phyloP scores from a whole-genome alignment of 805 yeast genomes.

The Starmera pachycereana region DNA sequence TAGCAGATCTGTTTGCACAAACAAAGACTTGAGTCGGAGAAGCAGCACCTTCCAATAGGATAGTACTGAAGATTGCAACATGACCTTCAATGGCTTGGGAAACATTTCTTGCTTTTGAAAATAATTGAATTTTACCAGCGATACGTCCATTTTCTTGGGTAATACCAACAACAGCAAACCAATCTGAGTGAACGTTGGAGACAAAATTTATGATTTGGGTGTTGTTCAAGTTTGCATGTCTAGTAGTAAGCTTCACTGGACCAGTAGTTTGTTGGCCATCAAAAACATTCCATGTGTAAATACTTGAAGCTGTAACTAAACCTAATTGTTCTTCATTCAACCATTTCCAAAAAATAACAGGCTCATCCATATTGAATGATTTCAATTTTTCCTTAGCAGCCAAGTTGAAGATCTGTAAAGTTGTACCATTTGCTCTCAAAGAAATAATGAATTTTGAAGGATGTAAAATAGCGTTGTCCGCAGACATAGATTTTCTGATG shows the following conservation, averaged over 20 bases:
- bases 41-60: constrained; percentile 65
- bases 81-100: constrained; percentile 98
- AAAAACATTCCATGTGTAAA: constrained; percentile 76
- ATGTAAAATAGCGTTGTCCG: constrained; percentile 96
- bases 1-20: constrained; percentile 81
- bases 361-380: constrained; percentile 76
- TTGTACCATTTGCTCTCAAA: constrained; percentile 91
- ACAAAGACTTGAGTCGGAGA: constrained; percentile 74
- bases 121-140: constrained; percentile 93
- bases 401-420: constrained; percentile 88
- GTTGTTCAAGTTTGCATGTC: constrained; percentile 70
- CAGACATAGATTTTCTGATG: constrained; percentile 88
- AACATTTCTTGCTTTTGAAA: constrained; percentile 76
- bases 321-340: constrained; percentile 64
- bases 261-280: constrained; percentile 68
- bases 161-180: constrained; percentile 95
- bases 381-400: constrained; percentile 82
- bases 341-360: constrained; percentile 96
- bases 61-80: constrained; percentile 79
- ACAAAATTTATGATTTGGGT: constrained; percentile 88
- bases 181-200: constrained; percentile 66
- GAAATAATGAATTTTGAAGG: constrained; percentile 85
- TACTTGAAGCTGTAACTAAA: constrained; percentile 65
- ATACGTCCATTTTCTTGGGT: constrained; percentile 89
- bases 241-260: constrained; percentile 73